Conservation (phyloP, 2,329 filamentous ascomycete genomes). For the Coniochaeta hoffmannii region DNA sequence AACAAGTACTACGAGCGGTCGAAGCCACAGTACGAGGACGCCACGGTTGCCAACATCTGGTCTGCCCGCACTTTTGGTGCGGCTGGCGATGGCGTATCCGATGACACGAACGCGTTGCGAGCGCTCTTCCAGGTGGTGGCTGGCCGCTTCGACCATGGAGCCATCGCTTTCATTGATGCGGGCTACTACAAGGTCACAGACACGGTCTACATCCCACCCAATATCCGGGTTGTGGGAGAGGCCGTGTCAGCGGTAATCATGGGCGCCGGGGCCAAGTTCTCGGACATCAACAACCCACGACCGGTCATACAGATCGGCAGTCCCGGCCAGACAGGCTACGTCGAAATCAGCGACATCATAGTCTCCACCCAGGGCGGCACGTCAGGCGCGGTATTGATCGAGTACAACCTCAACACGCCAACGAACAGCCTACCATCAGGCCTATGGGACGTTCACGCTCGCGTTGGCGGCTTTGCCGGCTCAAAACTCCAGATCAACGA, state of each 20-base stretch:
- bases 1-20: conserved; percentile 39
- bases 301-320: conserved; percentile 56
- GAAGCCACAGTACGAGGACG: conserved; percentile 58
- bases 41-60: conserved; percentile 46
- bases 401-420: conserved; percentile 60
- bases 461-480: conserved; percentile 64
- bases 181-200: conserved; percentile 55
- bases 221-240: conserved; percentile 53
- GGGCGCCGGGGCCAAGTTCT: conserved; percentile 49
- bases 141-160: conserved; percentile 31
- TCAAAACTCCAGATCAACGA: conserved; percentile 60
- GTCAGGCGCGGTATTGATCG: conserved; percentile 61
- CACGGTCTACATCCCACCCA: conserved; percentile 40
- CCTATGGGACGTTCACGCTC: conserved; percentile 70
- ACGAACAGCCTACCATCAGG: conserved; percentile 32
- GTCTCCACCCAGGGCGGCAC: conserved; percentile 60
- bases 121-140: conserved; percentile 20
- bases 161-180: conserved; percentile 54
- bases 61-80: conserved; percentile 57
- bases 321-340: conserved; percentile 52
- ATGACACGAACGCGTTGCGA: conserved; percentile 41
- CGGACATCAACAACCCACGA: conserved; percentile 49
- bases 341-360: conserved; percentile 68
- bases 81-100: conserved; percentile 61
- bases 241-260: conserved; percentile 41